These are phyloP conservation scores for Trichoderma polysporum DNA, from an alignment of 2,329 filamentous ascomycete species.

Conservation along the genomic window DNA sequence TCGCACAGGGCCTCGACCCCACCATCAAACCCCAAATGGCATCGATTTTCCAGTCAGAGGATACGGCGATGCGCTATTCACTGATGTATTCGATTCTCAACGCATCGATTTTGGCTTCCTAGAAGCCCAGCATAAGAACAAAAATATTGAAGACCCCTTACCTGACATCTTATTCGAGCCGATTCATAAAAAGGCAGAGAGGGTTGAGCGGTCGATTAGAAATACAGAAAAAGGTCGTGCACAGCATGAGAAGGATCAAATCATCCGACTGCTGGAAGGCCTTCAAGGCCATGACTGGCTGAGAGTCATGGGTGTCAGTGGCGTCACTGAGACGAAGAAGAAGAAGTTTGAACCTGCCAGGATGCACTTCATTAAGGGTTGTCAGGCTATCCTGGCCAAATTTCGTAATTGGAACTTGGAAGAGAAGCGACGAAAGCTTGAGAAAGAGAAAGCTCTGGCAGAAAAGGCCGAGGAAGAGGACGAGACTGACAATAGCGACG, in stretches of 20 bases:
- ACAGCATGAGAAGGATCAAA: constrained; percentile 66
- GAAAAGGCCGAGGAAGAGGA: constrained; percentile 35
- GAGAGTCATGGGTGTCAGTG: constrained; percentile 84
- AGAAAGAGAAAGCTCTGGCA: constrained; percentile 61
- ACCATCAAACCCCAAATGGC: constrained; percentile 22
- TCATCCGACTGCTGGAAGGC: constrained; percentile 70
- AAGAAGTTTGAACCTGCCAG: constrained; percentile 85
- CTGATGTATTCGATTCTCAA: constrained; percentile 56
- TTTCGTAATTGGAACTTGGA: constrained; percentile 86
- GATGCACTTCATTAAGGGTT: constrained; percentile 79
- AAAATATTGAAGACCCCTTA: constrained; percentile 52
- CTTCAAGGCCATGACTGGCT: constrained; percentile 92
- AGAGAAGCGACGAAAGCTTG: constrained; percentile 77
- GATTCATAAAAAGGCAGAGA: constrained; percentile 58
- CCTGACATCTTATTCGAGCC: constrained; percentile 55
- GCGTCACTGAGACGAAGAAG: constrained; percentile 79
- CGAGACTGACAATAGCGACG: constrained; percentile 35
- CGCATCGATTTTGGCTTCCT: constrained; percentile 57
- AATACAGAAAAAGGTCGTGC: constrained; percentile 64
- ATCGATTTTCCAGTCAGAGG: constrained; percentile 45
- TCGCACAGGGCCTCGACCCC: constrained; percentile 32
- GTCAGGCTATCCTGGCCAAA: constrained; percentile 78
- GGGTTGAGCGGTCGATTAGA: constrained; percentile 60
- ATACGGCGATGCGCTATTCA: constrained; percentile 57
- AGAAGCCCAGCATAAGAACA: constrained; percentile 45